Conservation (phyloP, 1,139 yeast genomes). For the Pneumocystis canis region DNA sequence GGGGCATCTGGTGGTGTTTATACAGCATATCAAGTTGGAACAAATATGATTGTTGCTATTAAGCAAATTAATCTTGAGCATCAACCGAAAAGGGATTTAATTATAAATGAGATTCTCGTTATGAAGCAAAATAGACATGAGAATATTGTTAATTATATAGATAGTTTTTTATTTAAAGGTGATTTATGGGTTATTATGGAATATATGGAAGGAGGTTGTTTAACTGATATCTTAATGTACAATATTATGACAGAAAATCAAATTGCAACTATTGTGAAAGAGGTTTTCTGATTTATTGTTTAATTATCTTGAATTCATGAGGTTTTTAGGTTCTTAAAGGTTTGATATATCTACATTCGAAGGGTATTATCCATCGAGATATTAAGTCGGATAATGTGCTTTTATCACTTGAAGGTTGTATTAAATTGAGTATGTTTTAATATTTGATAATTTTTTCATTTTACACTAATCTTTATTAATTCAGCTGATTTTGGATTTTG, state of each 20-base stretch:
- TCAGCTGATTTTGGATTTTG: constrained; percentile 54
- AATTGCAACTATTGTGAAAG: constrained; percentile 90
- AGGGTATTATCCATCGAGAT: constrained; percentile 92
- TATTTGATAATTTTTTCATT: constrained; percentile 19
- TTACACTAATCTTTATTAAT: neutral
- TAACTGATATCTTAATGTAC: constrained; percentile 90
- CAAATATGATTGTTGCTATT: constrained; percentile 56
- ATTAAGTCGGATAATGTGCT: constrained; percentile 88
- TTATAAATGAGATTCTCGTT: constrained; percentile 84
- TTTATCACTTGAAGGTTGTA: constrained; percentile 68
- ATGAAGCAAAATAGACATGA: constrained; percentile 89
- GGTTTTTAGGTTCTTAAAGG: constrained; percentile 38
- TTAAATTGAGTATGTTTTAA: constrained; percentile 62
- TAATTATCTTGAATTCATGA: neutral
- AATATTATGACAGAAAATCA: constrained; percentile 95
- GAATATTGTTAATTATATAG: constrained; percentile 85
- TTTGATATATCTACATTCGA: constrained; percentile 69
- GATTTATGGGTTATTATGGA: constrained; percentile 95
- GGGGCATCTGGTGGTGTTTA: constrained; percentile 98
- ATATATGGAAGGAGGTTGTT: constrained; percentile 94
- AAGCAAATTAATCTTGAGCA: constrained; percentile 89
- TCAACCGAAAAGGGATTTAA: constrained; percentile 88
- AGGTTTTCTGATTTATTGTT: constrained; percentile 31
- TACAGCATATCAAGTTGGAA: constrained; percentile 61
- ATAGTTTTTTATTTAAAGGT: constrained; percentile 54